Base-by-base conservation (phyloP, 441 rosid genomes). In the Erysimum pusillum region DNA sequence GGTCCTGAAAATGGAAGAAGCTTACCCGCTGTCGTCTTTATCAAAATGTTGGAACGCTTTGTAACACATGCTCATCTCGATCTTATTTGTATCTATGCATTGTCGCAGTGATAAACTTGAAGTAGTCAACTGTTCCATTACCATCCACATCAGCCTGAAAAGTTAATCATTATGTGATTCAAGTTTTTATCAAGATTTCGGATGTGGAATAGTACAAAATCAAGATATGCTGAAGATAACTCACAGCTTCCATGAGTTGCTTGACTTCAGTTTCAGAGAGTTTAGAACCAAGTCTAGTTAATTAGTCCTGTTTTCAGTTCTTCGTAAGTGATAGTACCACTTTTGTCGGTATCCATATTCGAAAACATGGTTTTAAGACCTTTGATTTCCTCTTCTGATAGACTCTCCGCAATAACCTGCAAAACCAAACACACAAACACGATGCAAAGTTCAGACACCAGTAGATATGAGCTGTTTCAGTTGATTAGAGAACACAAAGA, bases 61-160 rank as follows among this genome's bases (percentile, higher is more conserved):
- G 86, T 80, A 89, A 89, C 10, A 95, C 81, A 83, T 93, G 93
- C 36, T 91, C 99, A 8, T 93, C 98, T 69, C 90, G 85, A 83
- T 93, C 98, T 25, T 93, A 76, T 83, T 80, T 62, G 82, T 89
- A 81, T 82, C 93, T 82, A 68, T 91, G 93, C 98, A 93, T 93
- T 15, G 98, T 93, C 1, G 97, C 98, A 18, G 98, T 88, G 73
- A 96, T 88, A 77, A 96, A 96, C 76, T 96, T 98, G 15, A 88
- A 64, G 69, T 64, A 87, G 81, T 93, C 99, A 12, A 96, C 93
- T 5, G 91, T 79, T 76, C 98, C 99, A 77, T 91, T 91, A 69
- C 97, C 97, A 85, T 96, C 98, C 63, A 93, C 97, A 77, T 96
- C 98, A 67, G 99, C 99, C 99, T 96, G 87, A 71, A 57, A 80